phyloP scores from a whole-genome alignment of 1,284 basidiomycete genomes.

The Lignosus rhinocerotis region DNA sequence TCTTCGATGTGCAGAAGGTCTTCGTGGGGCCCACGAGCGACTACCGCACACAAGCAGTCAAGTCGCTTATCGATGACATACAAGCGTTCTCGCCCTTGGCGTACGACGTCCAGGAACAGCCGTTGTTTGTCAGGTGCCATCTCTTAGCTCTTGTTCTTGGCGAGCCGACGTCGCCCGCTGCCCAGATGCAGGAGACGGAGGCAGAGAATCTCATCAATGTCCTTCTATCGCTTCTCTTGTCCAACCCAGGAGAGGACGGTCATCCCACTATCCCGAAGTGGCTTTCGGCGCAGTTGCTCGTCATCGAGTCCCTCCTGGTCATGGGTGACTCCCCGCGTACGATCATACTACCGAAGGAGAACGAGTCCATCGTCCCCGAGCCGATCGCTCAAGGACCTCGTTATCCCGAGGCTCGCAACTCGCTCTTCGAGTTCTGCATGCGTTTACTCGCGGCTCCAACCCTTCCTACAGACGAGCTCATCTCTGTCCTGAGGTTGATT shows the following conservation, averaged over 20 bases:
- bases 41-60: constrained; percentile 63
- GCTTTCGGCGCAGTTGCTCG: constrained; percentile 81
- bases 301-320: constrained; percentile 80
- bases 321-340: constrained; percentile 71
- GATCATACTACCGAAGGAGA: constrained; percentile 66
- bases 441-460: constrained; percentile 62
- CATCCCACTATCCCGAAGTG: constrained; percentile 70
- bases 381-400: constrained; percentile 56
- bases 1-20: constrained; percentile 86
- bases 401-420: constrained; percentile 60
- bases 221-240: constrained; percentile 64
- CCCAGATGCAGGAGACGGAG: constrained; percentile 46
- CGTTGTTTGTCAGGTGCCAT: constrained; percentile 79
- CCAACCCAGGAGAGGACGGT: constrained; percentile 54
- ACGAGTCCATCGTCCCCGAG: constrained; percentile 56
- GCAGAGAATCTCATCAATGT: constrained; percentile 59
- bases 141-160: constrained; percentile 83
- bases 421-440: constrained; percentile 74
- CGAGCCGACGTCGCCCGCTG: constrained; percentile 62
- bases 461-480: constrained; percentile 75
- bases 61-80: constrained; percentile 72
- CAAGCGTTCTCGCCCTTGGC: constrained; percentile 65
- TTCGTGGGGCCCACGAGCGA: constrained; percentile 67
- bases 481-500: constrained; percentile 78
- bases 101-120: constrained; percentile 68